Percentiles rank a stretch among this genome's conserved stretches.
Conservation (phyloP, 2,329 filamentous ascomycete species). For the Sporothrix inflata region DNA sequence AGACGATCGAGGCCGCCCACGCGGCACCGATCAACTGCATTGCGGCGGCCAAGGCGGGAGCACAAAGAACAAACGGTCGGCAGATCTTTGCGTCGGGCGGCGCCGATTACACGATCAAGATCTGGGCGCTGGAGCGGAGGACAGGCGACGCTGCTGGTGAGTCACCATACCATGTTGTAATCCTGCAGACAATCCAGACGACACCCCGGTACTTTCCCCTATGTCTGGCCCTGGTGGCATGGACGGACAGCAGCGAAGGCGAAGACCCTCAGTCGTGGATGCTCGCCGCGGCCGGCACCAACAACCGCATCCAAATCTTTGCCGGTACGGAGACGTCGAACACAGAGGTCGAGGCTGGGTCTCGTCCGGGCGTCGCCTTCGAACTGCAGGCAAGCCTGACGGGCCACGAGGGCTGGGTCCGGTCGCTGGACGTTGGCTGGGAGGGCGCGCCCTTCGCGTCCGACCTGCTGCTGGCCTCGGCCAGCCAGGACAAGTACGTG, state of each 20-base stretch:
- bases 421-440: slow-evolving; percentile 76
- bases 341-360: slow-evolving; percentile 30
- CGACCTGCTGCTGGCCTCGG: slow-evolving; percentile 84
- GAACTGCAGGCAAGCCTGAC: slow-evolving; percentile 73
- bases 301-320: slow-evolving; percentile 79
- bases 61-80: neutral
- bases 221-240: slow-evolving; percentile 67
- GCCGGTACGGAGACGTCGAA: slow-evolving; percentile 50
- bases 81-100: slow-evolving; percentile 73
- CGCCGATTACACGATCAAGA: slow-evolving; percentile 72
- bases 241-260: slow-evolving; percentile 69
- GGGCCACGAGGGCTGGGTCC: slow-evolving; percentile 94
- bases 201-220: slow-evolving; percentile 82
- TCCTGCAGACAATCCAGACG: slow-evolving; percentile 72
- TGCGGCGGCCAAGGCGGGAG: slow-evolving; percentile 41
- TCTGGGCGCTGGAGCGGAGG: slow-evolving; percentile 66
- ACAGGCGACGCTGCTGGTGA: neutral
- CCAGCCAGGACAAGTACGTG: slow-evolving; percentile 97
- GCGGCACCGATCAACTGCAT: slow-evolving; percentile 75
- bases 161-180: slow-evolving; percentile 59
- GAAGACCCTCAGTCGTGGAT: slow-evolving; percentile 50
- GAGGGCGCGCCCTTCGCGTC: slow-evolving; percentile 55
- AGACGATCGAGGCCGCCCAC: slow-evolving; percentile 68
- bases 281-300: slow-evolving; percentile 85
- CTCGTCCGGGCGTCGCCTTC: slow-evolving; percentile 54